Evolutionary conservation across 1,139 yeast species (phyloP), one percentile per base, ranked within the genome.

Genomic region (Nakaseomyces delphensis): DNA sequence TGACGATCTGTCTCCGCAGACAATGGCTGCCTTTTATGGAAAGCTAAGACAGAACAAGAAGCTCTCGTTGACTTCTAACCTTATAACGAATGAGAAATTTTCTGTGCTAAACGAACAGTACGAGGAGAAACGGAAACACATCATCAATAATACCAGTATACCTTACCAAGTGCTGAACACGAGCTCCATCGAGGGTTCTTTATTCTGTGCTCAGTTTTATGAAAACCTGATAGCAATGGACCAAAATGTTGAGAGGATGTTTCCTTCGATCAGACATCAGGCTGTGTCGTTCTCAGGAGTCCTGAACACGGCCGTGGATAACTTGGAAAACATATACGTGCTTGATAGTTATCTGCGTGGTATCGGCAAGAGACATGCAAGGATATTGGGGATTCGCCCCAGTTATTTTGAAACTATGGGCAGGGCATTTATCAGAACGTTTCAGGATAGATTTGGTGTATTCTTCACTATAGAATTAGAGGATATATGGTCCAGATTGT

Each of bases 261-360:
- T 78, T 58, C 86, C 87, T 0, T 73, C 79, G 13, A 73, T 79
- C 48, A 74, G 73, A 50, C 82, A 79, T 51, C 86, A 81, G 63
- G 87, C 93, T 0, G 76, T 77, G 7, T 75, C 89, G 15, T 81
- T 84, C 67, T 87, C 93, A 0, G 91, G 91, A 3, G 85, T 80
- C n/a, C 59, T 81, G 56, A 69, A 80, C n/a, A 68, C 76, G 41
- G 79, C 83, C 4, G 71, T 80, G 43, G 62, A 71, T 36, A 64
- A 63, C 59, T 61, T 70, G 51, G 78, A 63, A 49, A 57, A 59
- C 50, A 64, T 63, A 45, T 59, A 66, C 1, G 62, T 63, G 4
- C 66, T 83, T 53, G 79, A 82, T 53, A 82, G 73, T 38, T 79
- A 79, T 47, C 65, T 84, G 41, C 68, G 68, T 40, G 73, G 74